Percentiles rank a stretch among this genome's conserved stretches.
Evolutionary conservation across 306 rosid species (phyloP).

Genomic region (Calophaca sinica): DNA sequence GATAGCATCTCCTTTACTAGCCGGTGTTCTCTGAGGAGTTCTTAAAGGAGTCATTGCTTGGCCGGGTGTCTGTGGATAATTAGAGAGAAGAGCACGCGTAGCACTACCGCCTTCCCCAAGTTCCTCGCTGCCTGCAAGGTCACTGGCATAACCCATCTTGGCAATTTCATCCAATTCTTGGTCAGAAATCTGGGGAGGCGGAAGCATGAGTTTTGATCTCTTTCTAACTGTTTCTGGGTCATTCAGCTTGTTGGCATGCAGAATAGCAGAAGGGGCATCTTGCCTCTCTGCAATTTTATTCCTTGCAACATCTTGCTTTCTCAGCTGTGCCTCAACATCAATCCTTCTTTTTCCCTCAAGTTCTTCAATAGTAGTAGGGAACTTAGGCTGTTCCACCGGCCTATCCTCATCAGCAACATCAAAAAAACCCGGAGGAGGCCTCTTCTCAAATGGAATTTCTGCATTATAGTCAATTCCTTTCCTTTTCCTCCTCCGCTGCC

Average conservation of each 20-base stretch:
- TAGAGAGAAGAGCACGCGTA: constrained; percentile 85
- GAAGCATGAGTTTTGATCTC: constrained; percentile 94
- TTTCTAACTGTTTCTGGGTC: constrained; percentile 94
- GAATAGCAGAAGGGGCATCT: constrained; percentile 88
- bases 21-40: constrained; percentile 94
- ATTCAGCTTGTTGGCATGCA: constrained; percentile 91
- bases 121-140: constrained; percentile 79
- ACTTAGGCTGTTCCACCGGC: constrained; percentile 74
- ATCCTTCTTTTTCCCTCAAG: constrained; percentile 92
- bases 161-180: constrained; percentile 95
- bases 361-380: constrained; percentile 92
- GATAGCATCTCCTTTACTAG: constrained; percentile 91
- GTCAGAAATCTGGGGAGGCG: constrained; percentile 94
- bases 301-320: constrained; percentile 88
- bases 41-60: constrained; percentile 82
- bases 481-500: constrained; percentile 91
- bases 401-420: constrained; percentile 83
- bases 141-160: constrained; percentile 94
- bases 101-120: constrained; percentile 82
- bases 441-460: constrained; percentile 92
- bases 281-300: constrained; percentile 90
- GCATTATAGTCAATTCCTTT: constrained; percentile 94
- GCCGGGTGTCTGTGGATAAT: constrained; percentile 83
- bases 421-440: constrained; percentile 93
- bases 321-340: constrained; percentile 78